Evolutionary conservation across 2,329 filamentous ascomycete genomes (phyloP).

Genomic region (Epichloe uncinata): DNA sequence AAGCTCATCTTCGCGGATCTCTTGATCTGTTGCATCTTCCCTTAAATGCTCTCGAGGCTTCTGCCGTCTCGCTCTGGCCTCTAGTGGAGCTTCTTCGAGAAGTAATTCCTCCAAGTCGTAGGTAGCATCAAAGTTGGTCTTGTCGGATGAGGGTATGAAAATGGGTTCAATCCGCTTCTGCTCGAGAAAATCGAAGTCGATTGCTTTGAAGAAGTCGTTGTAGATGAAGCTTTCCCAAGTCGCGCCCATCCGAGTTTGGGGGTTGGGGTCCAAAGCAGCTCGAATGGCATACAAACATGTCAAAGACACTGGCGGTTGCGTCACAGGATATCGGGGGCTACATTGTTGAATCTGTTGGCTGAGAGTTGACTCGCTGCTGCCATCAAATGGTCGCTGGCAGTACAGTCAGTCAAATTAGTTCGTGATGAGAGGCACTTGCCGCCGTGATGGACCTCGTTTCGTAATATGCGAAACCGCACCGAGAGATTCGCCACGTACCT

Average conservation of each 20-base stretch:
- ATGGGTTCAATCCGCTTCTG: slow-evolving; percentile 80
- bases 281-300: slow-evolving; percentile 82
- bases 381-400: slow-evolving; percentile 79
- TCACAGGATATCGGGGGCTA: slow-evolving; percentile 80
- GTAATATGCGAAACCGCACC: background rate
- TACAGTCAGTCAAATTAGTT: background rate
- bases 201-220: slow-evolving; percentile 75
- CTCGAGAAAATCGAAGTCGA: slow-evolving; percentile 78
- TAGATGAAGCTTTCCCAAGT: slow-evolving; percentile 76
- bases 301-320: slow-evolving; percentile 77
- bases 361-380: slow-evolving; percentile 68
- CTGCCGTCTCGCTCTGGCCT: slow-evolving; percentile 82
- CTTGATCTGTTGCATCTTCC: slow-evolving; percentile 87
- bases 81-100: slow-evolving; percentile 85
- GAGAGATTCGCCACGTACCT: slow-evolving; percentile 40
- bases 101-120: slow-evolving; percentile 93
- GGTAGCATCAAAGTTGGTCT: slow-evolving; percentile 98
- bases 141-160: slow-evolving; percentile 87
- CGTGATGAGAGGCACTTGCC: background rate
- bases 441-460: background rate
- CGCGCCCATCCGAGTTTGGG: slow-evolving; percentile 68
- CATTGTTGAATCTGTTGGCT: slow-evolving; percentile 70
- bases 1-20: slow-evolving; percentile 87
- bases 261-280: slow-evolving; percentile 68
- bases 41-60: slow-evolving; percentile 86